Base-by-base conservation (phyloP, 345 rosid species). In the Gossypium sturtianum region DNA sequence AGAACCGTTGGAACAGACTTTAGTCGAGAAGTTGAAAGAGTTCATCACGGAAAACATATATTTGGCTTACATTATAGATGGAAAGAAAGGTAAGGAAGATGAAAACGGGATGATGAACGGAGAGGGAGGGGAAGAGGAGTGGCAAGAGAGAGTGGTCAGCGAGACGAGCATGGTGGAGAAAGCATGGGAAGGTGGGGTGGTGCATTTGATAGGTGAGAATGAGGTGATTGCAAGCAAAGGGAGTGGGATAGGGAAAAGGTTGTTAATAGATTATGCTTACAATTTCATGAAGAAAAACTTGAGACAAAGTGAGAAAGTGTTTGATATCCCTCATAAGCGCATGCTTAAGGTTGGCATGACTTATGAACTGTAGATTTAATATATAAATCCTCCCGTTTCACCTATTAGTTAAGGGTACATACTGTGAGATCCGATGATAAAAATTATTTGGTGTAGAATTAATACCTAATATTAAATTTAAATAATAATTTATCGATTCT, bases 281-380 rank as follows among this genome's bases (percentile, higher is more conserved):
- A 81, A 78, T 78, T 89, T 86, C 81, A 45, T 89, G 74, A 87
- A 79, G 75, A 89, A 66, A 23, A 80, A 81, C 43, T 60, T 87
- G 80, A 84, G 84, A 60, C 85, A 81, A 27, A 81, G 77, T 6
- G 84, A 78, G 2, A 75, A 85, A 73, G 73, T 83, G 53, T 85
- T 83, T 43, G 82, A 80, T 22, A 71, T 87, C 68, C 88, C 92
- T 63, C 90, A 77, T 12, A 74, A 71, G 74, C 75, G 83, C 12
- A 73, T 88, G 80, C 87, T 88, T 38, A 88, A 86, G 77, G 87
- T 88, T 7, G 89, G 87, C 13, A 88, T 88, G 89, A 81, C 87
- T 54, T 84, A 83, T 48, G 82, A 83, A 19, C 86, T 89, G 2
- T 86, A 84, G 76, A 51, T 34, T 4, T 34, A 34, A 34, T 34